Percentiles rank a stretch among this genome's conserved stretches.
phyloP scores from a whole-genome alignment of 768 basidiomycete genomes.

The Dioszegia hungarica region DNA sequence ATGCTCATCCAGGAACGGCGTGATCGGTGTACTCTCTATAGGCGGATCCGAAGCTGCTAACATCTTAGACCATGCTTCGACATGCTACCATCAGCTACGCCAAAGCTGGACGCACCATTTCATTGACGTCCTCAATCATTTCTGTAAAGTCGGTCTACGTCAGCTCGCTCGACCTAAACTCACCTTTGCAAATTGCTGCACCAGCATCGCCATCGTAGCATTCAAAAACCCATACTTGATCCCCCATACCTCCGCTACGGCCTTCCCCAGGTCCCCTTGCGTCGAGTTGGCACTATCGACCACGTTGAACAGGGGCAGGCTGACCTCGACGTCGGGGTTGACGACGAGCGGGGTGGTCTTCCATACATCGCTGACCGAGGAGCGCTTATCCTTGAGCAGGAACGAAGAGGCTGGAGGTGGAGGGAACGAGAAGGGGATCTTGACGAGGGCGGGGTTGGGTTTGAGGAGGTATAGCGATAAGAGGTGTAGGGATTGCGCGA shows the following conservation, averaged over 20 bases:
- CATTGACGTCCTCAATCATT: conserved; percentile 47
- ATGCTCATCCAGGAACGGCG: conserved; percentile 43
- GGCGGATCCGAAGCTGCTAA: conserved; percentile 41
- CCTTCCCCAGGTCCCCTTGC: conserved; percentile 39
- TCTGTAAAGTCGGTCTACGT: conserved; percentile 37
- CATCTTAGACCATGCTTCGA: conserved; percentile 46
- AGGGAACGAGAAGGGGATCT: conserved; percentile 20
- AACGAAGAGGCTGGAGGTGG: conserved; percentile 6
- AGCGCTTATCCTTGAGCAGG: conserved; percentile 17
- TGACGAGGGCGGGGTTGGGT: conserved; percentile 12
- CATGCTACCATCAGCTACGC: conserved; percentile 19
- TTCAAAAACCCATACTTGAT: conserved; percentile 47
- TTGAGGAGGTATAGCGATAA: conserved; percentile 22
- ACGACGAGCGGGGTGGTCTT: conserved; percentile 29
- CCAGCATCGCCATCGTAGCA: conserved; percentile 30
- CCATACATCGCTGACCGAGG: conserved; percentile 26
- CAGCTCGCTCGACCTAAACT: neutral
- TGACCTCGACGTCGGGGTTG: conserved; percentile 23
- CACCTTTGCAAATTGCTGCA: conserved; percentile 45
- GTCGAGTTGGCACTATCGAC: conserved; percentile 43
- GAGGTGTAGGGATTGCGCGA: conserved; percentile 32
- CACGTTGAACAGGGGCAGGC: conserved; percentile 42
- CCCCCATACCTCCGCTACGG: conserved; percentile 36
- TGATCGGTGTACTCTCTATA: conserved; percentile 34
- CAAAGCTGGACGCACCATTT: conserved; percentile 30